Evolutionary conservation across 768 basidiomycete genomes (phyloP).

Genomic region (Boletus barrowsii): DNA sequence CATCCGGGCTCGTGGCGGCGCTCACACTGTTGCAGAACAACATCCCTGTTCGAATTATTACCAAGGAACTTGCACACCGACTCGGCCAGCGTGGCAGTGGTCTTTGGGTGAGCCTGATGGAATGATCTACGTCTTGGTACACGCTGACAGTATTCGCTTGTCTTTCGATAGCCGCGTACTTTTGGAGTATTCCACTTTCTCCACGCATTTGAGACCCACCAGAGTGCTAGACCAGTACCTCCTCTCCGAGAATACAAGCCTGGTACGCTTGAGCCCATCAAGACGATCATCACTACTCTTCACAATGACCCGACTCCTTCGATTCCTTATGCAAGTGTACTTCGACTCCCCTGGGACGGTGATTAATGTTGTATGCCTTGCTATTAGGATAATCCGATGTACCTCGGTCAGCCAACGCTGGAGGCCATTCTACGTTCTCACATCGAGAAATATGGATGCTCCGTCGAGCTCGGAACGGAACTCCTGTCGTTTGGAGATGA

Average conservation of each 20-base stretch:
- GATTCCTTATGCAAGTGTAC: conserved; percentile 25
- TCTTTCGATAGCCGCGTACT: conserved; percentile 28
- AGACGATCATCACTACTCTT: background rate
- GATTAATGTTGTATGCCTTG: background rate
- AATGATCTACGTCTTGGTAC: background rate
- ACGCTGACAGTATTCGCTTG: background rate
- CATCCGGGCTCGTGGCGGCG: conserved; percentile 31
- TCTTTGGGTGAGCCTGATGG: conserved; percentile 32
- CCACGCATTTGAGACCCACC: conserved; percentile 37
- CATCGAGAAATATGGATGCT: conserved; percentile 22
- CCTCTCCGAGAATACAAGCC: conserved; percentile 35
- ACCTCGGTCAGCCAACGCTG: conserved; percentile 24
- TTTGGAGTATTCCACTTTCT: conserved; percentile 43
- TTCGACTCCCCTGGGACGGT: background rate
- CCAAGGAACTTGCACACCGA: conserved; percentile 38
- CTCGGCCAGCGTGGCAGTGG: conserved; percentile 39
- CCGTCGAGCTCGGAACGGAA: conserved; percentile 44
- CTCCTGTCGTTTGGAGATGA: conserved; percentile 42
- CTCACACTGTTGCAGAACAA: conserved; percentile 40
- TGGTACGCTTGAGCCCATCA: conserved; percentile 16
- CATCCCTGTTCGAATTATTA: conserved; percentile 49
- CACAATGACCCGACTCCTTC: conserved; percentile 22
- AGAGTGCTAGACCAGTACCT: conserved; percentile 25
- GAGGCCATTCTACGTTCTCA: conserved; percentile 28
- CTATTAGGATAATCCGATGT: conserved; percentile 8